phyloP scores from a whole-genome alignment of 2,329 filamentous ascomycete genomes.

The Botrytis medusae region DNA sequence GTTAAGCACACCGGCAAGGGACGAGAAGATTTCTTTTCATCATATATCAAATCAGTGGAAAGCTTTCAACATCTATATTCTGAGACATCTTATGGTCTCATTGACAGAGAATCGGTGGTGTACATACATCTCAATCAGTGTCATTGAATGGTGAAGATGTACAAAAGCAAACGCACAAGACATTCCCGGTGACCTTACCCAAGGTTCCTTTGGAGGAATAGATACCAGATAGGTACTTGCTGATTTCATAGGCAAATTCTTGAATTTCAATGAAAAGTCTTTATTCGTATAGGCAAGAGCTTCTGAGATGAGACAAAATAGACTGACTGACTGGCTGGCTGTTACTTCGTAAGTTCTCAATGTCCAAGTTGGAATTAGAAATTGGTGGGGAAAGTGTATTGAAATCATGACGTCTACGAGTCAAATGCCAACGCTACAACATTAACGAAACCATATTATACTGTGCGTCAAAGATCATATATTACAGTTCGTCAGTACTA shows the following conservation, averaged over 20 bases:
- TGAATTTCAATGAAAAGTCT: background rate
- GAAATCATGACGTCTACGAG: conserved; percentile 18
- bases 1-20: background rate
- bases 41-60: too few species aligned
- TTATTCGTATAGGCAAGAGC: background rate
- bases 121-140: too few species aligned
- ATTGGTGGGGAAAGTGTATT: background rate
- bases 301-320: background rate
- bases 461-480: background rate
- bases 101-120: background rate
- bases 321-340: too few species aligned
- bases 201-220: too few species aligned
- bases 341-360: background rate
- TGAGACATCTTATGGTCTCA: background rate
- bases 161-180: background rate
- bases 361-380: background rate
- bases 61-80: background rate
- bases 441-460: background rate
- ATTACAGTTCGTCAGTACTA: background rate
- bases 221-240: background rate
- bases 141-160: background rate
- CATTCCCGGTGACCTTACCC: too few species aligned
- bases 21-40: background rate
- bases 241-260: background rate
- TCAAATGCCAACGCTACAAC: background rate